Evolutionary conservation across 106 monocot genomes (phyloP).

Genomic region (Gastrodia elata): DNA sequence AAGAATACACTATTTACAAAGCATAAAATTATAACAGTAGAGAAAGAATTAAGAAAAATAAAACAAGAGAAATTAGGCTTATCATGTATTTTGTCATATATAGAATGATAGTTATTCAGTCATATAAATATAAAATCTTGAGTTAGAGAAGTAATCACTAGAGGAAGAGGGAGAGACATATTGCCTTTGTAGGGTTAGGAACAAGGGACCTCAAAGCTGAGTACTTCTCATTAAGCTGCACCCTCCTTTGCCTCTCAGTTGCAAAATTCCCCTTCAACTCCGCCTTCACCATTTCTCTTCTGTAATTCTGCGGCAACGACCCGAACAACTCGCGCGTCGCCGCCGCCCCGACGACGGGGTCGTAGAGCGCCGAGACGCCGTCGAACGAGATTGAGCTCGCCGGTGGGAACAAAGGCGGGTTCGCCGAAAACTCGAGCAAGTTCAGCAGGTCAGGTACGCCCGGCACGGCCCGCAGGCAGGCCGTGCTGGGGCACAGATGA

Average conservation of each 20-base stretch:
- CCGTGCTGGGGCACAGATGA: not conserved
- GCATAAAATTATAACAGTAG: too few species aligned
- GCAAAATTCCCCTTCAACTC: slow-evolving; percentile 16
- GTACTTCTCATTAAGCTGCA: slow-evolving; percentile 24
- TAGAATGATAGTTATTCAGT: too few species aligned
- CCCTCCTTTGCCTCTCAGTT: slow-evolving; percentile 28
- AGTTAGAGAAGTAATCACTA: too few species aligned
- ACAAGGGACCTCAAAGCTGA: slow-evolving; percentile 2
- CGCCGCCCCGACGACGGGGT: slow-evolving; percentile 15
- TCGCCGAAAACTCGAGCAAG: slow-evolving; percentile 14
- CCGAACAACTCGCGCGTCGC: slow-evolving; percentile 20
- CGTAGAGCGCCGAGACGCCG: slow-evolving; percentile 13
- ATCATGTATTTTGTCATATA: too few species aligned
- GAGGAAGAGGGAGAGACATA: not conserved
- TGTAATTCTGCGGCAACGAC: slow-evolving; percentile 23
- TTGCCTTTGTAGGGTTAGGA: slow-evolving; percentile 10
- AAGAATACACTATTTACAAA: too few species aligned
- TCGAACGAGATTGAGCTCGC: not conserved
- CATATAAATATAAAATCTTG: too few species aligned
- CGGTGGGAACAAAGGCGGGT: not conserved
- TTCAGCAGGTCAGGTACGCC: slow-evolving; percentile 17
- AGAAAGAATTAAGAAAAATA: not conserved
- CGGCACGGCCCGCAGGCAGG: not conserved
- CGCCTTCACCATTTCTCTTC: slow-evolving; percentile 27
- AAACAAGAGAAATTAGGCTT: not conserved